Evolutionary conservation across 1,284 basidiomycete genomes (phyloP).

Genomic region (Phenoliferia sp.): DNA sequence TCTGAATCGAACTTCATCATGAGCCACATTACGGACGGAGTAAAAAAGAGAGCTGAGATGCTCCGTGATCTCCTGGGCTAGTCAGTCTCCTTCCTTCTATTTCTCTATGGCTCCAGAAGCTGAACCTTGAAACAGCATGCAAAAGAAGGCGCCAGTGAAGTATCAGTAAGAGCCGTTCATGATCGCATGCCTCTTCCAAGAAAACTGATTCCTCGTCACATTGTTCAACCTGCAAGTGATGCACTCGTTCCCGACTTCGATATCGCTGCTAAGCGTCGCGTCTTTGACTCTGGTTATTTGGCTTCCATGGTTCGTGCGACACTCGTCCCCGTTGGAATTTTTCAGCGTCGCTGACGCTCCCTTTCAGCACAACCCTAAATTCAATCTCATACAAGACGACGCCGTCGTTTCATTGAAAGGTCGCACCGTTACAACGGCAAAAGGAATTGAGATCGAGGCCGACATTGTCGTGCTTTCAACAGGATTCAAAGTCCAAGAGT

Average conservation of each 20-base stretch:
- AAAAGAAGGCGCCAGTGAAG: slow-evolving; percentile 16
- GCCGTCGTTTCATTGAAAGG: background rate
- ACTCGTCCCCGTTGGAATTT: background rate
- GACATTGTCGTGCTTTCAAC: background rate
- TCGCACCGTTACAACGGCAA: background rate
- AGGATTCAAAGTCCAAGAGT: slow-evolving; percentile 27
- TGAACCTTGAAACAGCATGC: slow-evolving; percentile 2
- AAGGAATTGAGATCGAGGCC: background rate
- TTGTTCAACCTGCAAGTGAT: slow-evolving; percentile 5
- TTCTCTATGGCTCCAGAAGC: background rate
- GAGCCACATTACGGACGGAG: slow-evolving; percentile 16
- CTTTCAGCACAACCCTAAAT: slow-evolving; percentile 3
- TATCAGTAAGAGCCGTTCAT: slow-evolving; percentile 7
- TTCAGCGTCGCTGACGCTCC: background rate
- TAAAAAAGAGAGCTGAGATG: slow-evolving; percentile 3
- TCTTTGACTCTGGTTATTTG: slow-evolving; percentile 27
- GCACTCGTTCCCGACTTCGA: slow-evolving; percentile 29
- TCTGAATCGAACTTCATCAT: slow-evolving; percentile 19
- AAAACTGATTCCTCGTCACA: background rate
- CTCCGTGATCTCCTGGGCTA: slow-evolving; percentile 14
- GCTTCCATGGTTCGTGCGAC: background rate
- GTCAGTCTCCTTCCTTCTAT: slow-evolving; percentile 7
- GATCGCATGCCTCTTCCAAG: background rate
- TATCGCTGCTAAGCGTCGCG: slow-evolving; percentile 25
- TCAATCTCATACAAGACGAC: background rate